phyloP scores from a whole-genome alignment of 176 grass and related monocot species.

The Zea mays region DNA sequence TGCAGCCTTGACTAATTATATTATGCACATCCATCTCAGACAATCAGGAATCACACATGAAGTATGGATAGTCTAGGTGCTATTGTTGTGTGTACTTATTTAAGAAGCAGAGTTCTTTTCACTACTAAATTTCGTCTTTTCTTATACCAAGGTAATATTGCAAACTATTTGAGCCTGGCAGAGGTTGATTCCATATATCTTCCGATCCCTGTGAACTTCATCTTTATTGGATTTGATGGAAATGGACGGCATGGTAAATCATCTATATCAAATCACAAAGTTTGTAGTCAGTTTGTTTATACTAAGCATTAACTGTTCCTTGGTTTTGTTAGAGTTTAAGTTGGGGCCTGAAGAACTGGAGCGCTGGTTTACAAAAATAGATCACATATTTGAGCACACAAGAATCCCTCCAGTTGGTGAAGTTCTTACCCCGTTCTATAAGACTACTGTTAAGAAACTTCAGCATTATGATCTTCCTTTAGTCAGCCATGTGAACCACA shows the following conservation, averaged over 20 bases:
- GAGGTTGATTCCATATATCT: conserved; percentile 90
- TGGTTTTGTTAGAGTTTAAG: conserved; percentile 64
- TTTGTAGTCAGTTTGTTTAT: conserved; percentile 25
- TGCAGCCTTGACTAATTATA: conserved; percentile 21
- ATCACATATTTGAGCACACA: conserved; percentile 94
- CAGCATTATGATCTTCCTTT: conserved; percentile 87
- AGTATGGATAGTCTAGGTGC: not conserved
- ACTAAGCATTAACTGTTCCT: conserved; percentile 23
- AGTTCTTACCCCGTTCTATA: conserved; percentile 85
- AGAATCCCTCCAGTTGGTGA: conserved; percentile 89
- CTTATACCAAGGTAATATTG: conserved; percentile 64
- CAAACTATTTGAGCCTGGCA: conserved; percentile 72
- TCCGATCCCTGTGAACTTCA: conserved; percentile 86
- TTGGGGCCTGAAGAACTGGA: conserved; percentile 79
- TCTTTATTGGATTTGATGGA: conserved; percentile 97
- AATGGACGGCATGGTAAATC: conserved; percentile 80
- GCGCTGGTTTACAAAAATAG: conserved; percentile 93
- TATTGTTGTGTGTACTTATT: conserved; percentile 26
- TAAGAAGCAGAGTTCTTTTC: conserved; percentile 9
- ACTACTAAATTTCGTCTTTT: conserved; percentile 26
- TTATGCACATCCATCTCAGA: not conserved
- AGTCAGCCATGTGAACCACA: conserved; percentile 84
- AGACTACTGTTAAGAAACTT: conserved; percentile 73
- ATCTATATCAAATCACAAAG: conserved; percentile 24
- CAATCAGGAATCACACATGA: not conserved